Base-by-base conservation (phyloP, 176 grass and related monocot genomes). In the Pharus latifolius region DNA sequence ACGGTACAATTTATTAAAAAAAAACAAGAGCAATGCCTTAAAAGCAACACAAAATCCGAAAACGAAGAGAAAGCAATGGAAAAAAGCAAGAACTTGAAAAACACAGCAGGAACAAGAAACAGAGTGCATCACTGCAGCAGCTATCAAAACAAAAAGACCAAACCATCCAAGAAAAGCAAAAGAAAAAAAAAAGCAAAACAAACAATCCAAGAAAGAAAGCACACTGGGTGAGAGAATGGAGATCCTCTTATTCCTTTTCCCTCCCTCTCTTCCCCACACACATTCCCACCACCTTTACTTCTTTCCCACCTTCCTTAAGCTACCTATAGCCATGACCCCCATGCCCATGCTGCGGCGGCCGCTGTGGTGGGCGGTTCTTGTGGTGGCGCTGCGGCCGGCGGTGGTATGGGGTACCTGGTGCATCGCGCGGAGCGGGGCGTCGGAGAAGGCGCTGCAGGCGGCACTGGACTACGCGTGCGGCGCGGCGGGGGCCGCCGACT, bases 381-480 rank as follows among this genome's bases (percentile, higher is more conserved):
- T 74, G 0, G 65, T 4, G 6, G 16, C 15, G n/a, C 10, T 22
- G 13, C 38, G 34, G 10, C 47, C 56, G 24, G 75, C 32, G 3
- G 40, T 10, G 3, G 55, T 29, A 0, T 38, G 3, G 45, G 52
- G 70, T 23, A 26, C 83, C 59, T 91, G 88, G 88, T 91, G 88
- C 88, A 87, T 87, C 83, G 83, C 80, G 56, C 63, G 83, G 65
- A 83, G 54, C 75, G 79, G 58, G 3, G 79, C 74, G 40, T 10
- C 35, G 23, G 19, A 56, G 16, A 72, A 5, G 75, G 12, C 70
- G 41, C 28, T 91, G 71, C 75, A 86, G 75, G 9, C 76, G 60
- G 79, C 59, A 53, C 65, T 91, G 88, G 71, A 88, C 88, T 91
- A 86, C 68, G 85, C 82, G 38, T 96, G 92, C 52, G 57, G 92